Conservation (phyloP, 2,329 filamentous ascomycete genomes). For the Cryphonectria carpinicola region DNA sequence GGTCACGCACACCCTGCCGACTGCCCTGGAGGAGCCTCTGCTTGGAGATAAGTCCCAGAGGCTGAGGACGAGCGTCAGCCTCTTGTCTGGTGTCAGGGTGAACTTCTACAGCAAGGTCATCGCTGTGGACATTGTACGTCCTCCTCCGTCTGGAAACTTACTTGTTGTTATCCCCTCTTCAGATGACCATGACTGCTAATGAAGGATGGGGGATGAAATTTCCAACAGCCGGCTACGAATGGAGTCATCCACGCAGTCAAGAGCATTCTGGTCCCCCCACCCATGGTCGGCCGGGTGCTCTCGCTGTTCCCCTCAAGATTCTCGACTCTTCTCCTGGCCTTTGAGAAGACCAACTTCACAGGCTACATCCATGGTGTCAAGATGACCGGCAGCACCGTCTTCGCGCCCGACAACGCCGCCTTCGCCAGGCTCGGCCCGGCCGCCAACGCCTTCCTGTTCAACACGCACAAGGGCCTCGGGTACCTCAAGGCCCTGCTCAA, state of each 20-base stretch:
- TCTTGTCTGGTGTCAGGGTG: slow-evolving; percentile 65
- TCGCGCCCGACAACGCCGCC: slow-evolving; percentile 81
- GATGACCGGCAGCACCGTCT: slow-evolving; percentile 71
- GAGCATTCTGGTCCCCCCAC: slow-evolving; percentile 76
- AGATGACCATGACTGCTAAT: background rate
- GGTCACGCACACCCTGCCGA: slow-evolving; percentile 74
- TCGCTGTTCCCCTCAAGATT: slow-evolving; percentile 75
- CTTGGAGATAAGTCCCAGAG: slow-evolving; percentile 73
- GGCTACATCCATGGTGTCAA: slow-evolving; percentile 59
- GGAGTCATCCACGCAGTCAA: slow-evolving; percentile 81
- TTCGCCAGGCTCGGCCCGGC: slow-evolving; percentile 73
- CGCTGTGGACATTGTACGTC: slow-evolving; percentile 68
- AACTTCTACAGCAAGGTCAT: slow-evolving; percentile 79
- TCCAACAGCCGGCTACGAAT: slow-evolving; percentile 67
- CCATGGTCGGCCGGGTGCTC: slow-evolving; percentile 55
- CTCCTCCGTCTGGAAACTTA: too few relatives aligned
- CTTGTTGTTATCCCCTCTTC: background rate
- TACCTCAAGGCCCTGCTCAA: slow-evolving; percentile 78
- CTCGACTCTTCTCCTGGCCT: slow-evolving; percentile 76
- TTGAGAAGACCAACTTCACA: slow-evolving; percentile 73
- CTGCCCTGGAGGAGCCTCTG: slow-evolving; percentile 59
- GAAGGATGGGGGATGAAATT: background rate
- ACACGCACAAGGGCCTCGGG: slow-evolving; percentile 69
- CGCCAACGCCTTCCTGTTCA: slow-evolving; percentile 85
- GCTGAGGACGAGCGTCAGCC: slow-evolving; percentile 67